A percentile compares a stretch with the other conserved stretches of the same genome.
Evolutionary conservation across 2,329 filamentous ascomycete species (phyloP).

Genomic region (Cryoendolithus antarcticus): DNA sequence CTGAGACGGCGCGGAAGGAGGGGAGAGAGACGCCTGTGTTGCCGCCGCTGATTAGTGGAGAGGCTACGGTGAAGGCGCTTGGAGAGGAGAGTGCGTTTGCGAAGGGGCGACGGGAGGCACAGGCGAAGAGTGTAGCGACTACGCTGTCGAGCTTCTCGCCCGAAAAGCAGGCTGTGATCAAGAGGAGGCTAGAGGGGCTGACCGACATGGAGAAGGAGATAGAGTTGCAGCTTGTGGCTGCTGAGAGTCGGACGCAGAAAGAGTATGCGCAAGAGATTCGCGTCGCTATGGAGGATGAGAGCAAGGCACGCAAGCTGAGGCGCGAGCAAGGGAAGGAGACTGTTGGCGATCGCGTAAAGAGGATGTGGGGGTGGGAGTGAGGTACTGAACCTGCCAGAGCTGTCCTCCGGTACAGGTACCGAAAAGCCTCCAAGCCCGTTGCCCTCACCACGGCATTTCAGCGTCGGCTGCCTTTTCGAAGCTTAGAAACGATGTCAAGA

Average conservation of each 20-base stretch:
- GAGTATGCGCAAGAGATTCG: conserved; percentile 47
- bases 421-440: too few species aligned
- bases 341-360: conserved; percentile 28
- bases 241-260: conserved; percentile 48
- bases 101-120: conserved; percentile 13
- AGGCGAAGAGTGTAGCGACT: conserved; percentile 18
- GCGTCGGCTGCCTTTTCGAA: too few species aligned
- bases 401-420: too few species aligned
- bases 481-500: too few species aligned
- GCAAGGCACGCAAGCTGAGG: conserved; percentile 41
- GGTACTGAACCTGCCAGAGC: too few species aligned
- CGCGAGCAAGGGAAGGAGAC: conserved; percentile 42
- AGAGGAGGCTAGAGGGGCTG: conserved; percentile 27
- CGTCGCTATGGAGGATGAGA: conserved; percentile 44
- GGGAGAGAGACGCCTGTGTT: conserved; percentile 44
- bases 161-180: conserved; percentile 44
- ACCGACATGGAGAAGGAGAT: conserved; percentile 42
- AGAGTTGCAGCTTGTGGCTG: conserved; percentile 52
- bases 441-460: too few species aligned
- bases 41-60: conserved; percentile 38
- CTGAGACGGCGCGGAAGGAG: conserved; percentile 55
- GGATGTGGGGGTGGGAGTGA: conserved; percentile 19
- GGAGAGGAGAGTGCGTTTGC: conserved; percentile 21
- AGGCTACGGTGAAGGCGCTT: conserved; percentile 16
- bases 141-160: conserved; percentile 40